Base-by-base conservation (phyloP, 2,329 filamentous ascomycete genomes). In the Fusarium anguioides region DNA sequence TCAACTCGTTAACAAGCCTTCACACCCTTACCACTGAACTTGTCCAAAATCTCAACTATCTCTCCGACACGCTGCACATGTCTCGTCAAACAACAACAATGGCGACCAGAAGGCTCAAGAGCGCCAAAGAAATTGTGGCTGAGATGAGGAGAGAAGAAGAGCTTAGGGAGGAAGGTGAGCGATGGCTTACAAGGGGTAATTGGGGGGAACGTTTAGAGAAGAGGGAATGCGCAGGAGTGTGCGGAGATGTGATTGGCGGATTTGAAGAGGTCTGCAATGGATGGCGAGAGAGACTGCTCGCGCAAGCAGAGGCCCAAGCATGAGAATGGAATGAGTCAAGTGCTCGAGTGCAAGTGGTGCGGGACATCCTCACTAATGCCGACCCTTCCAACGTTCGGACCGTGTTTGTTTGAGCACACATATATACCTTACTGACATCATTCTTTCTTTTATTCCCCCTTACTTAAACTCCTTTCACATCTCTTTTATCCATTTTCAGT, bases 51-150 rank as follows among this genome's bases (percentile, higher is more conserved):
- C 86, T 99, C 44, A 93, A 93, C 71, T 91, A 93, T 69, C 84
- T 99, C 6, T 93, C 92, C 8, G 96, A 99, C 76, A 94, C 93
- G 5, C 84, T 99, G 31, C 95, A 98, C 78, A 97, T 98, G 90
- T 94, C 91, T 29, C 89, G 93, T 14, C 95, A 98, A 78, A 91
- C 92, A 2, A 96, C 93, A 0, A 91, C 89, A 5, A 91, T 91
- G 11, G 96, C 95, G 3, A 89, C 91, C 4, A 85, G 96, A 54
- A 87, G 93, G 41, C 81, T 99, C 49, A 90, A 91, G 70, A 92
- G 89, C 33, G 94, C 93, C 8, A 92, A 91, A 71, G 94, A 97
- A 75, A 87, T 97, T 62, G 90, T 98, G 3, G 87, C 89, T 3
- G 95, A 97, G 72, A 90, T 97, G 82, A 87, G 90, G 66, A 87